These are phyloP conservation scores for Phialocephala subalpina DNA, from an alignment of 2,329 filamentous ascomycete species.

Conservation along the genomic window DNA sequence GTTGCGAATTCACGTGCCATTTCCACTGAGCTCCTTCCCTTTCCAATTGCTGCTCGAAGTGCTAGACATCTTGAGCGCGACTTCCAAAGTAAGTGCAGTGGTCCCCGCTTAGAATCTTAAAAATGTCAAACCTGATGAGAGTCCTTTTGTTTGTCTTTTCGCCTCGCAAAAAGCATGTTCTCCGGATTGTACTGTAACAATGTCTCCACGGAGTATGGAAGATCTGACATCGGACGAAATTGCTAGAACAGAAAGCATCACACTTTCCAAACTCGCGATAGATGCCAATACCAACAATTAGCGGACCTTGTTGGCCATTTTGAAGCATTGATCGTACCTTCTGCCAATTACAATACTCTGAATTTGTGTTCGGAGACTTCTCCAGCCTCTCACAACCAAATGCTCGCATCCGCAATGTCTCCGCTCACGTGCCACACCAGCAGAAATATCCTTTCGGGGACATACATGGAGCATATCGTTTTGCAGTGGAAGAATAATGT, in stretches of 20 bases:
- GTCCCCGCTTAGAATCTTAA: no score
- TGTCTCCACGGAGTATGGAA: background rate
- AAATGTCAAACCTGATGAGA: no score
- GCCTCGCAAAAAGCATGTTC: no score
- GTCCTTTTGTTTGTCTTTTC: no score
- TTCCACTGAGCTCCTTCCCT: no score
- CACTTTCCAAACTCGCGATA: background rate
- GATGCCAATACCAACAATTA: background rate
- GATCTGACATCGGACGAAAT: background rate
- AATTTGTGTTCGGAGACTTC: background rate
- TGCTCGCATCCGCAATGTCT: background rate
- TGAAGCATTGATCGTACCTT: background rate
- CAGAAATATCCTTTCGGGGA: background rate
- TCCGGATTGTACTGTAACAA: no score
- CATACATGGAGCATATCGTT: background rate
- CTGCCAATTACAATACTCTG: background rate
- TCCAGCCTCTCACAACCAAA: background rate
- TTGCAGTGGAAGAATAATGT: background rate
- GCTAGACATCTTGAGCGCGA: no score
- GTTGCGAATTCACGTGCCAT: no score
- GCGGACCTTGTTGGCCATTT: background rate
- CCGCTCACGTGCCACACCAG: background rate
- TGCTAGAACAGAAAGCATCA: background rate
- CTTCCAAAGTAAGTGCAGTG: no score
- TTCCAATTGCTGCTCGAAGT: no score